phyloP scores from a whole-genome alignment of 2,329 filamentous ascomycete species.

The Pyrenophora seminiperda region DNA sequence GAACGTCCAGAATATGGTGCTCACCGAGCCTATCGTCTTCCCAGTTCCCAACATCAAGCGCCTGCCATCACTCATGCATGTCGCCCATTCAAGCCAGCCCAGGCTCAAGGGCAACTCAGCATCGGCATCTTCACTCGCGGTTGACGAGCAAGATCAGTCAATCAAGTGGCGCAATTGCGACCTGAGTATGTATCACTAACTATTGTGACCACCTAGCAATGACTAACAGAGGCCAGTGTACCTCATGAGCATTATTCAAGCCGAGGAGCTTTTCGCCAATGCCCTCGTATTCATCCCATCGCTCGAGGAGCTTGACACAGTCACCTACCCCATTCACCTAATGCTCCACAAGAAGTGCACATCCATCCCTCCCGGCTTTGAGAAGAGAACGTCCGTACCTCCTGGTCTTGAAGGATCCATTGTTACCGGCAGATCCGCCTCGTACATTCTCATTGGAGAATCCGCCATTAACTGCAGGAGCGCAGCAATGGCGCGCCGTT shows the following conservation, averaged over 20 bases:
- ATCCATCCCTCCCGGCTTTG: neutral
- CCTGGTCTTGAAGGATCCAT: slow-evolving; percentile 19
- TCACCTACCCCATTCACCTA: slow-evolving; percentile 14
- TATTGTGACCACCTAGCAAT: neutral
- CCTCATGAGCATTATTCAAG: slow-evolving; percentile 22
- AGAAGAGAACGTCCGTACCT: slow-evolving; percentile 4
- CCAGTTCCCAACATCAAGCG: slow-evolving; percentile 16
- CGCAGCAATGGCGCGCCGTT: slow-evolving; percentile 7
- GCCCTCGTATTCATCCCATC: slow-evolving; percentile 21
- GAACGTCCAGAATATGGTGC: neutral
- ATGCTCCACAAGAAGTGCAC: slow-evolving; percentile 13
- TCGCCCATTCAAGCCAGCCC: neutral
- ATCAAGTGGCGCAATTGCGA: slow-evolving; percentile 24
- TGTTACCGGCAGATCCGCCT: slow-evolving; percentile 24
- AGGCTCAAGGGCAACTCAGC: slow-evolving; percentile 2
- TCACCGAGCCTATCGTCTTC: neutral
- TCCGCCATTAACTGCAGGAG: slow-evolving; percentile 7
- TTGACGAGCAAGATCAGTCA: neutral
- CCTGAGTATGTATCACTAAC: slow-evolving; percentile 16
- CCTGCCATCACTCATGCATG: slow-evolving; percentile 1
- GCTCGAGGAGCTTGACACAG: slow-evolving; percentile 14
- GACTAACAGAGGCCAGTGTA: slow-evolving; percentile 20
- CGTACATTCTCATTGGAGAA: slow-evolving; percentile 14
- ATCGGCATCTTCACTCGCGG: neutral
- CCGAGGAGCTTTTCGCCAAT: slow-evolving; percentile 11